These are phyloP conservation scores for Coprinellus micaceus DNA, from an alignment of 768 basidiomycete species.

Conservation along the genomic window DNA sequence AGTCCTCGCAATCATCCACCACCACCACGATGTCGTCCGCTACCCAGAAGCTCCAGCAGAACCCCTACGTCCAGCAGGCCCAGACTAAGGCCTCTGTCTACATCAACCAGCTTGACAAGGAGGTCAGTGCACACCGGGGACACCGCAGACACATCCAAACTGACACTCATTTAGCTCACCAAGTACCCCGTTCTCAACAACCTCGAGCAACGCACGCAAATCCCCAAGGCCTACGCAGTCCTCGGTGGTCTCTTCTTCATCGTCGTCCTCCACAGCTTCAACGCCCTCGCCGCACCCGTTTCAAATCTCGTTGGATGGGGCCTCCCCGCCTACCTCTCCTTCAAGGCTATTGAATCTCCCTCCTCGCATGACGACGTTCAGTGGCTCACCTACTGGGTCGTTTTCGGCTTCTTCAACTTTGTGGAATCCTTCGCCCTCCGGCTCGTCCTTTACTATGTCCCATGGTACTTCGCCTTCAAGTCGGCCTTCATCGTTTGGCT, in stretches of 20 bases:
- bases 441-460: conserved; percentile 84
- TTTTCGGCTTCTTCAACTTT: conserved; percentile 93
- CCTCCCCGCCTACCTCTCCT: conserved; percentile 91
- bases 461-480: conserved; percentile 95
- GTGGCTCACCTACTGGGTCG: conserved; percentile 98
- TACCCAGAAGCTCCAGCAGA: conserved; percentile 79
- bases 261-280: conserved; percentile 76
- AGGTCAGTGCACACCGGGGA: conserved; percentile 51
- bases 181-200: conserved; percentile 85
- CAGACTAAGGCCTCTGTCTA: conserved; percentile 82
- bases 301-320: conserved; percentile 95
- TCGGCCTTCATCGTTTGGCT: conserved; percentile 88
- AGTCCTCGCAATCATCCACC: conserved; percentile 26
- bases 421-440: conserved; percentile 82
- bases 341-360: conserved; percentile 91
- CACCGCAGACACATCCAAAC: background rate
- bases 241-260: conserved; percentile 67
- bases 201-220: conserved; percentile 84
- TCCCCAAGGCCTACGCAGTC: conserved; percentile 90
- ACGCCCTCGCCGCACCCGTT: conserved; percentile 86
- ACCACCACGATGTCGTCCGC: conserved; percentile 57
- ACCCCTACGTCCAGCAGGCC: conserved; percentile 81
- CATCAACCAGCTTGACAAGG: conserved; percentile 90
- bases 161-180: conserved; percentile 47
- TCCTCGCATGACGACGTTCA: conserved; percentile 81